phyloP scores from a whole-genome alignment of 768 basidiomycete genomes.

The Phallus indusiatus region DNA sequence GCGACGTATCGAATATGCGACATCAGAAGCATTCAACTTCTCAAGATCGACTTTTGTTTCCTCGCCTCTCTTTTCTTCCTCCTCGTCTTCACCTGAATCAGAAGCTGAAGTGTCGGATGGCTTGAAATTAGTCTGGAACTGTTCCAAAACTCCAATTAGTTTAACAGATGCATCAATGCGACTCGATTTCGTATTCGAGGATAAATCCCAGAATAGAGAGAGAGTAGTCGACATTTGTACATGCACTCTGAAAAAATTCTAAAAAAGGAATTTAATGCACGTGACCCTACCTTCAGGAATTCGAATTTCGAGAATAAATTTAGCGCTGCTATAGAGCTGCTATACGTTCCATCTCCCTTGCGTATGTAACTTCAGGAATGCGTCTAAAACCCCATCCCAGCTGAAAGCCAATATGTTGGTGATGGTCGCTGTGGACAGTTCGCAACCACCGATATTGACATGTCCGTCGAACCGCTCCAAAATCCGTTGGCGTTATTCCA shows the following conservation, averaged over 20 bases:
- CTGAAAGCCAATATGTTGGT: too few relatives aligned
- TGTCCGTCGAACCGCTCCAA: too few relatives aligned
- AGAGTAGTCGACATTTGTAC: slow-evolving; percentile 76
- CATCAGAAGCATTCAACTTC: slow-evolving; percentile 75
- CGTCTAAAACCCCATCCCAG: too few relatives aligned
- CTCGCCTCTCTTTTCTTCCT: slow-evolving; percentile 12
- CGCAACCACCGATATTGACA: too few relatives aligned
- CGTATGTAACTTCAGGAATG: too few relatives aligned
- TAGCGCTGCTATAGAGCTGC: too few relatives aligned
- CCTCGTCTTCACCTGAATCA: slow-evolving; percentile 27
- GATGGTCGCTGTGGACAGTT: too few relatives aligned
- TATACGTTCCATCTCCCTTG: too few relatives aligned
- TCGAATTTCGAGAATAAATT: too few relatives aligned
- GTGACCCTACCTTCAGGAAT: neutral
- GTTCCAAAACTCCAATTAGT: slow-evolving; percentile 70
- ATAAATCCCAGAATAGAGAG: slow-evolving; percentile 90
- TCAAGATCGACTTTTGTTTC: slow-evolving; percentile 39
- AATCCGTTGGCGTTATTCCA: too few relatives aligned
- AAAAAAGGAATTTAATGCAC: neutral
- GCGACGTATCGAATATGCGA: slow-evolving; percentile 83
- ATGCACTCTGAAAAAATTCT: neutral
- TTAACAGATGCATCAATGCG: slow-evolving; percentile 81
- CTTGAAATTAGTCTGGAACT: slow-evolving; percentile 60
- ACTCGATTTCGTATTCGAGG: slow-evolving; percentile 68
- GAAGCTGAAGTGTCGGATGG: slow-evolving; percentile 5